Evolutionary conservation across 305 asterid genomes (phyloP), one percentile per base, ranked within the genome.

Genomic region (Coffea humblotiana): DNA sequence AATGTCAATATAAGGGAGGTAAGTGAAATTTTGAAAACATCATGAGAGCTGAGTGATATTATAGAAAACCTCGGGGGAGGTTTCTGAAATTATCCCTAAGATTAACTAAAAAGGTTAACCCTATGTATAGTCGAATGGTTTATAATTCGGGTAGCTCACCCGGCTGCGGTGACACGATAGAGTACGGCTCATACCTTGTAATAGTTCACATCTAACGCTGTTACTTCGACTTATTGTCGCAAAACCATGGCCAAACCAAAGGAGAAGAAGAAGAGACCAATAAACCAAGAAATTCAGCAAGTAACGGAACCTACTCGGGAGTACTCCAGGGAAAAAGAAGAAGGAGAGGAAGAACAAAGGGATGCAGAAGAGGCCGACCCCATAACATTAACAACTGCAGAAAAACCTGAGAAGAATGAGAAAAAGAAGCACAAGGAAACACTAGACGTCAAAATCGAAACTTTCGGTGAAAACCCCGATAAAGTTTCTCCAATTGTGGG

Each of bases 401-500:
- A 21, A 64, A 70, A 66, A 48, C 32, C 23, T n/a, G 78, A 60
- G 77, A 51, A 52, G 35, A n/a, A 35, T 29, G 47, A 23, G 14
- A 3, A 64, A n/a, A 75, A 19, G 32, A 56, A 75, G 65, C 43
- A 49, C 1, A 52, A 56, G 37, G 61, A 47, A 61, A 71, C 67
- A 61, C 51, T 77, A 47, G 73, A 83, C 64, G 89, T 91, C 18
- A 87, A 79, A 72, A 81, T 94, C 72, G 76, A 84, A 83, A 78
- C 85, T 21, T 77, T 88, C 14, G 69, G 78, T 37, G 94, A 88
- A 74, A 85, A 80, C 67, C 84, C 90, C 0, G 87, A 89, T 13
- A 90, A 87, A 32, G 72, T 84, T 71, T 74, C 91, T 8, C 98
- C 98, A 0, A 27, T 94, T 47, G 47, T 91, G 75, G 98, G 92